These are phyloP conservation scores for Yarrowia galli DNA, from an alignment of 1,139 yeast genomes.

Conservation along the genomic window DNA sequence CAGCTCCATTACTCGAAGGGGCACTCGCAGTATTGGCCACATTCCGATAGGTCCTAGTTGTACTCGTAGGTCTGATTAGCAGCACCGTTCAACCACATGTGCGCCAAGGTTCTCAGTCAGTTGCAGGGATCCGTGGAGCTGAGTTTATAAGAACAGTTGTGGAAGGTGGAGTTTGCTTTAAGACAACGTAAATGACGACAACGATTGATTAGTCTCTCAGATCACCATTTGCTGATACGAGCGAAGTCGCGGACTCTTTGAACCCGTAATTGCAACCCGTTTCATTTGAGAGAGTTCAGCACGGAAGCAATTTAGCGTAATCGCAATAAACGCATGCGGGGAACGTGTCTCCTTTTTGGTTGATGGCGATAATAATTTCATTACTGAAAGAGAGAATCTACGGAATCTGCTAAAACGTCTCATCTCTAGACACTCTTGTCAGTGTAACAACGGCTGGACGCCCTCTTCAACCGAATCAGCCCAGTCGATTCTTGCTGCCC, in stretches of 20 bases:
- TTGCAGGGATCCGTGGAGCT: too few relatives aligned
- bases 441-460: neutral
- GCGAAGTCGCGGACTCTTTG: neutral
- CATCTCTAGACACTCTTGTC: neutral
- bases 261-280: neutral
- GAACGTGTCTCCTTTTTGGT: neutral
- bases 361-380: too few relatives aligned
- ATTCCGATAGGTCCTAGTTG: neutral
- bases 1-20: too few relatives aligned
- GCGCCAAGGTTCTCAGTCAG: conserved; percentile 8
- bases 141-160: too few relatives aligned
- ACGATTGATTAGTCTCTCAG: too few relatives aligned
- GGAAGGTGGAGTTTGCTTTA: too few relatives aligned
- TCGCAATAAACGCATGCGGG: conserved; percentile 18
- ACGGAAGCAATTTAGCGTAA: conserved; percentile 18
- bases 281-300: neutral
- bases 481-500: conserved; percentile 1
- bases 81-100: neutral
- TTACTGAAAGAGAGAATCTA: too few relatives aligned
- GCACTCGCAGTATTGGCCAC: neutral
- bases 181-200: too few relatives aligned
- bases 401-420: too few relatives aligned
- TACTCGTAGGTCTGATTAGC: neutral
- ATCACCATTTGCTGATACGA: too few relatives aligned
- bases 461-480: neutral